These are phyloP conservation scores for Escovopsis weberi DNA, from an alignment of 2,329 filamentous ascomycete genomes.

Conservation along the genomic window DNA sequence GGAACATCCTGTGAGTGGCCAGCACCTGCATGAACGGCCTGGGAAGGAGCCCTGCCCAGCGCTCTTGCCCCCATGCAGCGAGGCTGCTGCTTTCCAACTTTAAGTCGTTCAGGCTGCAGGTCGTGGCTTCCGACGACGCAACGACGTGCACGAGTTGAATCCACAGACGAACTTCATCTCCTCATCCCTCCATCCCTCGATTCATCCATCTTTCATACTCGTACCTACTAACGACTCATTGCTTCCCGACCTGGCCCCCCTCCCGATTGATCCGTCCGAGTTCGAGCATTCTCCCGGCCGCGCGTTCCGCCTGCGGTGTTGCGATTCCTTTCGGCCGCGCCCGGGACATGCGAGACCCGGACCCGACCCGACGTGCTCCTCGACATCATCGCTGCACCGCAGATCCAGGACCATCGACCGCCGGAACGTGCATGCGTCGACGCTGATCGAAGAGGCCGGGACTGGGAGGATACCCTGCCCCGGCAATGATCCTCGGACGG, in stretches of 20 bases:
- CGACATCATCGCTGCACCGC: too few species aligned
- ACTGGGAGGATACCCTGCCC: too few species aligned
- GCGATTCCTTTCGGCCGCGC: too few species aligned
- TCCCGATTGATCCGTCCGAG: too few species aligned
- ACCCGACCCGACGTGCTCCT: too few species aligned
- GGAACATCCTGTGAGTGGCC: slow-evolving; percentile 12
- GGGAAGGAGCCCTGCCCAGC: background rate
- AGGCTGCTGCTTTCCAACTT: slow-evolving; percentile 8
- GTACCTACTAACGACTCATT: slow-evolving; percentile 1
- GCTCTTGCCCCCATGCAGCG: slow-evolving; percentile 4
- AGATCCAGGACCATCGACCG: too few species aligned
- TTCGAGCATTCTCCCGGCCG: too few species aligned
- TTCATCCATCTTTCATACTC: background rate
- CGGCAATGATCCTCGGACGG: too few species aligned
- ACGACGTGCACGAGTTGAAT: background rate
- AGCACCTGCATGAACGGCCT: slow-evolving; percentile 1
- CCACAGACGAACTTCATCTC: slow-evolving; percentile 1
- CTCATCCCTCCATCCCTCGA: background rate
- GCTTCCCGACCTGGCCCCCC: background rate
- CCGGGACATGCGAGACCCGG: too few species aligned
- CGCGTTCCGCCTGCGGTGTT: too few species aligned
- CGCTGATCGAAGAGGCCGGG: too few species aligned
- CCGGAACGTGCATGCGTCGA: too few species aligned
- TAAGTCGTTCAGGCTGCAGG: slow-evolving; percentile 2
- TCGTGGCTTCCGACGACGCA: slow-evolving; percentile 2